A percentile compares a stretch with the other conserved stretches of the same genome.
phyloP scores from a whole-genome alignment of 2,329 filamentous ascomycete genomes.

The Talaromyces islandicus region DNA sequence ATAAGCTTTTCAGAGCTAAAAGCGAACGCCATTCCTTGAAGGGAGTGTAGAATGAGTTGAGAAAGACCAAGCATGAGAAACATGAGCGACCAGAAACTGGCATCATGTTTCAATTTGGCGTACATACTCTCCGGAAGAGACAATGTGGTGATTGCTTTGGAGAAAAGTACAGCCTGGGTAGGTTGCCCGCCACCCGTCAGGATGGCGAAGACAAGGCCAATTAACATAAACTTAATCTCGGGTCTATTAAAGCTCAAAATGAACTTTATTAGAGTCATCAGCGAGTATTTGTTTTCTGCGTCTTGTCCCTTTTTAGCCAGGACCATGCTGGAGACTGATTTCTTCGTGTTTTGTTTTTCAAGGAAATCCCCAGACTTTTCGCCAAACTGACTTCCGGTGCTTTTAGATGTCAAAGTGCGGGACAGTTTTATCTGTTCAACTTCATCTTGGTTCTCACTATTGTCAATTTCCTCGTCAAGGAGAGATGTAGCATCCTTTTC shows the following conservation, averaged over 20 bases:
- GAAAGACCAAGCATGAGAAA: slow-evolving; percentile 76
- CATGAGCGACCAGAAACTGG: slow-evolving; percentile 83
- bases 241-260: slow-evolving; percentile 71
- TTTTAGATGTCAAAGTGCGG: slow-evolving; percentile 18
- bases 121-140: slow-evolving; percentile 51
- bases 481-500: not conserved
- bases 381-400: slow-evolving; percentile 14
- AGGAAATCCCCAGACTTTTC: slow-evolving; percentile 27
- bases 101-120: slow-evolving; percentile 57
- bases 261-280: slow-evolving; percentile 72
- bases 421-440: slow-evolving; percentile 20
- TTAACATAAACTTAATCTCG: slow-evolving; percentile 66
- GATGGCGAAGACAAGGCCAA: slow-evolving; percentile 66
- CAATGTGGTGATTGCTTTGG: slow-evolving; percentile 74
- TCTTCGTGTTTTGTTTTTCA: slow-evolving; percentile 43
- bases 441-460: slow-evolving; percentile 20
- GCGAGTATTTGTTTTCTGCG: slow-evolving; percentile 56
- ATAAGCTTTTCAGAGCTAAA: slow-evolving; percentile 78
- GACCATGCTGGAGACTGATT: slow-evolving; percentile 63
- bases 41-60: slow-evolving; percentile 61
- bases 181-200: slow-evolving; percentile 79
- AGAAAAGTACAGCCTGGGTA: slow-evolving; percentile 72
- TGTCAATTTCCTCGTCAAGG: slow-evolving; percentile 17
- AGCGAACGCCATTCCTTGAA: slow-evolving; percentile 70
- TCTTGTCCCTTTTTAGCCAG: slow-evolving; percentile 48